Evolutionary conservation across 2,329 filamentous ascomycete species (phyloP).

Genomic region (Corynespora cassiicola): DNA sequence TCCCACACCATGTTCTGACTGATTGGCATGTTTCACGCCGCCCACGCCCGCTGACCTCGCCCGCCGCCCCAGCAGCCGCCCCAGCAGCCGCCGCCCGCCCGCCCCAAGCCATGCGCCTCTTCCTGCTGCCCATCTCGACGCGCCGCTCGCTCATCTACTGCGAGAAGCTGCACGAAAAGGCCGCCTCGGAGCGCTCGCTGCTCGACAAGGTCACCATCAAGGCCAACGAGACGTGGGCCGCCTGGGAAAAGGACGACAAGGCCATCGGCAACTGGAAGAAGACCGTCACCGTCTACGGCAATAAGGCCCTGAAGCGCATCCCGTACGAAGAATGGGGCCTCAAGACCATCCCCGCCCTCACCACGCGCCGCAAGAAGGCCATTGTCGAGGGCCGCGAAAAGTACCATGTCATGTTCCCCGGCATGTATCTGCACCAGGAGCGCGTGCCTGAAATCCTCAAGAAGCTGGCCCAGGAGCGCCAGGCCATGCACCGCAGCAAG

Average conservation of each 20-base stretch:
- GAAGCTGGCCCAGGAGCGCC: constrained; percentile 78
- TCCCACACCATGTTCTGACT: no score
- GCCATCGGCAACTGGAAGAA: constrained; percentile 77
- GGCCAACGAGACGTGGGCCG: constrained; percentile 79
- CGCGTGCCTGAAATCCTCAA: constrained; percentile 71
- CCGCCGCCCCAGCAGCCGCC: constrained; percentile 10
- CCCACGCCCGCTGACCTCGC: constrained; percentile 16
- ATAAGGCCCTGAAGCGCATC: constrained; percentile 82
- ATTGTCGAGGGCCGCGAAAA: constrained; percentile 68
- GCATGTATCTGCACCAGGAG: constrained; percentile 68
- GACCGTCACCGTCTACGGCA: constrained; percentile 83
- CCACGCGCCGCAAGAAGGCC: constrained; percentile 68
- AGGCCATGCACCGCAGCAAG: constrained; percentile 76
- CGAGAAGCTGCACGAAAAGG: constrained; percentile 70
- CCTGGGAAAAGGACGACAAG: constrained; percentile 82
- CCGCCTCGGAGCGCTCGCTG: constrained; percentile 57
- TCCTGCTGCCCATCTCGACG: constrained; percentile 91
- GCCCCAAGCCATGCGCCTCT: constrained; percentile 83
- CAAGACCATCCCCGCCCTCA: constrained; percentile 89
- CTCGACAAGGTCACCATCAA: constrained; percentile 74
- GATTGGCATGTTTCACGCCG: constrained; percentile 24
- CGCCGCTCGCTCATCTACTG: constrained; percentile 90
- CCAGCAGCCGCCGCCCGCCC: constrained; percentile 6
- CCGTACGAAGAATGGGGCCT: constrained; percentile 98
- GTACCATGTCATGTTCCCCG: constrained; percentile 79